Evolutionary conservation across 2,329 filamentous ascomycete genomes (phyloP).

Genomic region (Aspergillus viridinutans): DNA sequence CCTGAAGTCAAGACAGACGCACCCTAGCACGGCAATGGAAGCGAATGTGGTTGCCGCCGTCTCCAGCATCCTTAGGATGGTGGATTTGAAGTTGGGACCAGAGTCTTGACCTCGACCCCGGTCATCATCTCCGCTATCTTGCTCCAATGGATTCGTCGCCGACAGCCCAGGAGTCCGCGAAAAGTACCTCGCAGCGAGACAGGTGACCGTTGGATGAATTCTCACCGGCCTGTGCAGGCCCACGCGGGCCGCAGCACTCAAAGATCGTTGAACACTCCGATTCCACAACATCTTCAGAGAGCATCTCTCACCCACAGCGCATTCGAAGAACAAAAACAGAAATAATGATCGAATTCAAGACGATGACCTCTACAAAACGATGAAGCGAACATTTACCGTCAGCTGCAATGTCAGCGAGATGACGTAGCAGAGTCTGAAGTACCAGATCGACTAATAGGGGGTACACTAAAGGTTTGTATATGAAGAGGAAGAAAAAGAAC

Average conservation of each 20-base stretch:
- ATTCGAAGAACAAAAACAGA: conserved; percentile 1
- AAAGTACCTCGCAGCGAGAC: conserved; percentile 20
- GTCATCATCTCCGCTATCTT: conserved; percentile 26
- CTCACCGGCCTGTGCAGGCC: conserved; percentile 14
- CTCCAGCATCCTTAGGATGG: conserved; percentile 63
- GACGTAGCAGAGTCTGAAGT: conserved; percentile 1
- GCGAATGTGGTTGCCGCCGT: conserved; percentile 71
- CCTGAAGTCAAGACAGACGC: conserved; percentile 16
- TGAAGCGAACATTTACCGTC: conserved; percentile 4
- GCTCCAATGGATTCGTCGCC: conserved; percentile 26
- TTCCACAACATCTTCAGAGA: conserved; percentile 19
- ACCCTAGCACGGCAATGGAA: conserved; percentile 67
- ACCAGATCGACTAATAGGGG: conserved; percentile 10
- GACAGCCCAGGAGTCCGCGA: conserved; percentile 19
- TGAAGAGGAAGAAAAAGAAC: conserved; percentile 5
- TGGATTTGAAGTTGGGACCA: conserved; percentile 34
- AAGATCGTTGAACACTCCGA: conserved; percentile 20
- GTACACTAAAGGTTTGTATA: conserved; percentile 13
- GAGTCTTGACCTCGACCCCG: conserved; percentile 21
- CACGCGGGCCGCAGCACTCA: conserved; percentile 15
- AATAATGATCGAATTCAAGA: background rate
- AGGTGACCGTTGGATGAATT: conserved; percentile 7
- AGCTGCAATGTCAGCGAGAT: conserved; percentile 4
- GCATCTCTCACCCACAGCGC: background rate
- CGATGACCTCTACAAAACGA: background rate